A percentile compares a stretch with the other conserved stretches of the same genome.
Conservation (phyloP, 805 yeast species). For the Pichia kluyveri region DNA sequence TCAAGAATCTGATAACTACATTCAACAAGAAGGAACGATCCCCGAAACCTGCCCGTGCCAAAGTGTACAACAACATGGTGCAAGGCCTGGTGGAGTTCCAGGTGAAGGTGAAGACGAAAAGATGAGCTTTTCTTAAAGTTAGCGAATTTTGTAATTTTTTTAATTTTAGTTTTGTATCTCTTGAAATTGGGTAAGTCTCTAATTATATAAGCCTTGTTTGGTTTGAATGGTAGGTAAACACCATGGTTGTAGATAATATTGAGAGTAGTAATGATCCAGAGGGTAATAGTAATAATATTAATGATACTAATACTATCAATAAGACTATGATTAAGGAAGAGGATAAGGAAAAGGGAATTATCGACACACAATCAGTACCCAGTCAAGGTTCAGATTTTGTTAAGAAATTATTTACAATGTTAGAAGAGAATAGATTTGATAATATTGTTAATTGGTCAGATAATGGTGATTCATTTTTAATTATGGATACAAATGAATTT, state of each 20-base stretch:
- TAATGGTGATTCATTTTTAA: slow-evolving; percentile 80
- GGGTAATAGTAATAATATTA: not conserved
- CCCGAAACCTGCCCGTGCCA: slow-evolving; percentile 20
- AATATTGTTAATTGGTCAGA: slow-evolving; percentile 80
- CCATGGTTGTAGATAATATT: too few relatives aligned
- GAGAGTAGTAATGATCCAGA: too few relatives aligned
- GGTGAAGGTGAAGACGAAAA: slow-evolving; percentile 11
- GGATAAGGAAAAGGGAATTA: not conserved
- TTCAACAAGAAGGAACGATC: slow-evolving; percentile 21
- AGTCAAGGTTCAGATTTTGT: slow-evolving; percentile 34
- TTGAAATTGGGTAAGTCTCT: too few relatives aligned
- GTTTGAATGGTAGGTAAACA: too few relatives aligned
- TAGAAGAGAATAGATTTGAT: slow-evolving; percentile 70
- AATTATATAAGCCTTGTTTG: too few relatives aligned
- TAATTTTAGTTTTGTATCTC: too few relatives aligned
- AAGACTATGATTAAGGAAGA: too few relatives aligned
- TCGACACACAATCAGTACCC: not conserved
- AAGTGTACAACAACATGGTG: slow-evolving; percentile 20
- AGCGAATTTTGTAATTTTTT: not conserved
- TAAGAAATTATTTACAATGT: slow-evolving; percentile 71
- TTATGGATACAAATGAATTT: slow-evolving; percentile 82
- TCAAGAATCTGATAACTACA: slow-evolving; percentile 23
- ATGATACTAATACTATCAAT: too few relatives aligned
- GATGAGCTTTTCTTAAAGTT: too few relatives aligned
- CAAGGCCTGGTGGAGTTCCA: slow-evolving; percentile 28